Base-by-base conservation (phyloP, 345 rosid species). In the Nephelium lappaceum region DNA sequence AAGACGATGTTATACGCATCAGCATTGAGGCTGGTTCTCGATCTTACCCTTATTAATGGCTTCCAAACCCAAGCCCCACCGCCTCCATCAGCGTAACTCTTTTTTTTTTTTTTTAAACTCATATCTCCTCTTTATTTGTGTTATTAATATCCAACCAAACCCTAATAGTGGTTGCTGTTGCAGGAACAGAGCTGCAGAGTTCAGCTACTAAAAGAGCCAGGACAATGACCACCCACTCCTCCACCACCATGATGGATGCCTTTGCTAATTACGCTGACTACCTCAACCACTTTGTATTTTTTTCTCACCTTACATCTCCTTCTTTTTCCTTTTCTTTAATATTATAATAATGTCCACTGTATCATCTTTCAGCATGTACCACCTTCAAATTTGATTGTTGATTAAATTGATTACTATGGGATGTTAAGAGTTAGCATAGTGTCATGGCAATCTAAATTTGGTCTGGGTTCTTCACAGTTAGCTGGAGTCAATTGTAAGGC, bases 221-320 rank as follows among this genome's bases (percentile, higher is more conserved):
- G 72, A 81, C 88, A 10, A 86, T 88, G 90, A 77, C 68, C 81
- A 85, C 89, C 2, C 76, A 83, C 72, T 83, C 88, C 70, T 81
- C 91, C 64, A 60, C 64, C 5, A 0, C 64, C 76, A 85, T 92
- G 64, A 91, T 79, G 81, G 93, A 80, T 43, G 81, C 92, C 5
- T 93, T 93, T 77, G 74, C 86, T 65, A 61, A 74, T 1, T 86
- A 92, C 81, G 89, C 93, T 55, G 93, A 87, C 23, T 86, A 86
- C 80, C 93, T 93, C 80, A 93, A 93, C 43, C 72, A 82, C 73
- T 91, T 92, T 3, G 98, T 93, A 83, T 75, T 69, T 64, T 67
- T 69, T 15, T n/a, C 16, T 43, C 7, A 11, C 21, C 14, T 21
- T 57, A 11, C 7, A 18, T 41, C 18, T 53, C 21, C 63, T 31